These are phyloP conservation scores for Fusarium phyllophilum DNA, from an alignment of 2,329 filamentous ascomycete species.

Conservation along the genomic window DNA sequence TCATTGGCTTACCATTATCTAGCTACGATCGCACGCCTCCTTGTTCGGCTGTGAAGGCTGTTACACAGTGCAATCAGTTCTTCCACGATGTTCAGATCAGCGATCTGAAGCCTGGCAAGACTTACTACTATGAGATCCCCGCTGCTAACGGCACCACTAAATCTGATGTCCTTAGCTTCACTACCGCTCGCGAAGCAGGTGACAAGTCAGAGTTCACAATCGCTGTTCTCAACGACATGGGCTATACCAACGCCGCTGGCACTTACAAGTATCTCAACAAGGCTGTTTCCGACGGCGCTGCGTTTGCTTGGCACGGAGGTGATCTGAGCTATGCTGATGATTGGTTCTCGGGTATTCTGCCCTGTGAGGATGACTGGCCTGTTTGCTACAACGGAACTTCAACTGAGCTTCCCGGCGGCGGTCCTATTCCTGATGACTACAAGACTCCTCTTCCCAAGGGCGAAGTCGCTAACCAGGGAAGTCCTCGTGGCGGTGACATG, in stretches of 20 bases:
- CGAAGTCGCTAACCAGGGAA: background rate
- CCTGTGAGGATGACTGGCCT: background rate
- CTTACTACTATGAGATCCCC: slow-evolving; percentile 2
- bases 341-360: slow-evolving; percentile 4
- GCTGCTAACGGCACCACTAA: background rate
- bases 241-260: background rate
- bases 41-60: background rate
- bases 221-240: background rate
- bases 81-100: background rate
- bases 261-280: slow-evolving; percentile 4
- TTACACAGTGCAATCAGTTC: slow-evolving; percentile 5
- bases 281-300: background rate
- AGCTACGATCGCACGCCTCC: slow-evolving; percentile 2
- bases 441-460: background rate
- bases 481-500: background rate
- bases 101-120: background rate
- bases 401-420: background rate
- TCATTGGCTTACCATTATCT: background rate
- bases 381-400: slow-evolving; percentile 5
- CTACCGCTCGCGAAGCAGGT: background rate
- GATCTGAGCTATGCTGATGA: slow-evolving; percentile 12
- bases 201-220: background rate
- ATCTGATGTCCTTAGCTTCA: background rate
- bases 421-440: background rate
- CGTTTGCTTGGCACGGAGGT: background rate